Conservation (phyloP, 306 rosid species). For the Glycyrrhiza uralensis region DNA sequence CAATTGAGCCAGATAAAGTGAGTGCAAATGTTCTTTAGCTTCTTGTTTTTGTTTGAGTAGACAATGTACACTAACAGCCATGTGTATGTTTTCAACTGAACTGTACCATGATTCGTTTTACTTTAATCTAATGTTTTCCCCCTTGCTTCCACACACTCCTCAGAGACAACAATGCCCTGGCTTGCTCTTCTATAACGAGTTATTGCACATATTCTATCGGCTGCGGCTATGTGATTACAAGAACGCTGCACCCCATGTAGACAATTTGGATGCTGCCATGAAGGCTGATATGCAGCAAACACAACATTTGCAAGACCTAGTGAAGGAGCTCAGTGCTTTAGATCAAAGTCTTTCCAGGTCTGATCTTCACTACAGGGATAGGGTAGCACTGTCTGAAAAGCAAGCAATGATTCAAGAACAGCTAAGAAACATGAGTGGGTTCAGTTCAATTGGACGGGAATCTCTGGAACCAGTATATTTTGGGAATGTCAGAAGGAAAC, state of each 20-base stretch:
- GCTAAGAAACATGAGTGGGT: conserved; percentile 46
- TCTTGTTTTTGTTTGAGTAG: conserved; percentile 14
- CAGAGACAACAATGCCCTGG: conserved; percentile 79
- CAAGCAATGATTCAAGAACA: conserved; percentile 66
- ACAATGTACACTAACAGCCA: not conserved
- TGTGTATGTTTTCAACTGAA: conserved; percentile 12
- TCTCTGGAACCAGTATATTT: conserved; percentile 75
- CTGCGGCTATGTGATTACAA: conserved; percentile 92
- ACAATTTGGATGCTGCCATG: conserved; percentile 89
- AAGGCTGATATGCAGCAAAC: conserved; percentile 73
- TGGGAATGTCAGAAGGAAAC: conserved; percentile 68
- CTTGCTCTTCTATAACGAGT: conserved; percentile 81
- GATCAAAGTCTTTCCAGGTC: conserved; percentile 82
- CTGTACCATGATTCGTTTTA: conserved; percentile 10
- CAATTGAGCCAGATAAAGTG: conserved; percentile 65
- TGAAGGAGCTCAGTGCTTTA: conserved; percentile 65
- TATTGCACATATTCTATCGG: conserved; percentile 85
- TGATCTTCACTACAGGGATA: conserved; percentile 76
- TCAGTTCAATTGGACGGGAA: conserved; percentile 49
- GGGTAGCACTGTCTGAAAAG: conserved; percentile 77
- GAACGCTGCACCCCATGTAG: conserved; percentile 85
- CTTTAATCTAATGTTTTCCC: conserved; percentile 6
- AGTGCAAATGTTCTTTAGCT: conserved; percentile 37
- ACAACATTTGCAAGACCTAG: conserved; percentile 58
- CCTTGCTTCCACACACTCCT: conserved; percentile 20